Percentiles rank a stretch among this genome's conserved stretches.
These are phyloP conservation scores for Singerocomus inundabilis DNA, from an alignment of 1,284 basidiomycete genomes.

Conservation along the genomic window DNA sequence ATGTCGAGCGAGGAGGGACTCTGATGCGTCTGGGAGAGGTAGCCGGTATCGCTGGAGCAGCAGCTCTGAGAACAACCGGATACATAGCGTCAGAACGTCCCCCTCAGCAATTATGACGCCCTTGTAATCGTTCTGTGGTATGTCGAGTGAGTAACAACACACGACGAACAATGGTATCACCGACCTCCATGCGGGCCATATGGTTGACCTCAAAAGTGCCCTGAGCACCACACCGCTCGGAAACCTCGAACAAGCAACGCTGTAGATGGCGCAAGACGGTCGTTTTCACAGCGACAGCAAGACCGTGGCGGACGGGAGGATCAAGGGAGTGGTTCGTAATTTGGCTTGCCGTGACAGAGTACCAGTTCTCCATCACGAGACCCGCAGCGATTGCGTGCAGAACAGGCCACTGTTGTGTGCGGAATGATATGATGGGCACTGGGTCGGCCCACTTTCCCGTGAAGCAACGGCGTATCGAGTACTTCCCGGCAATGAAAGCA, in stretches of 20 bases:
- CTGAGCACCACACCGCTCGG: conserved; percentile 55
- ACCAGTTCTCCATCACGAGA: conserved; percentile 48
- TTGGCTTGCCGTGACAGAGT: conserved; percentile 34
- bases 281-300: conserved; percentile 50
- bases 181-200: conserved; percentile 49
- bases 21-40: too few species aligned
- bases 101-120: too few species aligned
- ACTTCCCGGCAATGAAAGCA: conserved; percentile 48
- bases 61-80: too few species aligned
- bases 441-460: conserved; percentile 39
- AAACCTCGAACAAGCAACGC: conserved; percentile 44
- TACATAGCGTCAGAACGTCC: too few species aligned
- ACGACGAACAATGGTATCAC: conserved; percentile 2
- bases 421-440: conserved; percentile 50
- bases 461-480: conserved; percentile 49
- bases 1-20: too few species aligned
- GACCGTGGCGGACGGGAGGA: conserved; percentile 44
- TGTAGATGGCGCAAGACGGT: conserved; percentile 51
- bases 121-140: too few species aligned
- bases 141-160: too few species aligned
- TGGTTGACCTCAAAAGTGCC: conserved; percentile 55
- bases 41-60: too few species aligned
- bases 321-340: conserved; percentile 38
- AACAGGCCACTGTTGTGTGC: conserved; percentile 57
- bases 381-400: conserved; percentile 45